Evolutionary conservation across 2,329 filamentous ascomycete genomes (phyloP).

Genomic region (Pyricularia pennisetigena): DNA sequence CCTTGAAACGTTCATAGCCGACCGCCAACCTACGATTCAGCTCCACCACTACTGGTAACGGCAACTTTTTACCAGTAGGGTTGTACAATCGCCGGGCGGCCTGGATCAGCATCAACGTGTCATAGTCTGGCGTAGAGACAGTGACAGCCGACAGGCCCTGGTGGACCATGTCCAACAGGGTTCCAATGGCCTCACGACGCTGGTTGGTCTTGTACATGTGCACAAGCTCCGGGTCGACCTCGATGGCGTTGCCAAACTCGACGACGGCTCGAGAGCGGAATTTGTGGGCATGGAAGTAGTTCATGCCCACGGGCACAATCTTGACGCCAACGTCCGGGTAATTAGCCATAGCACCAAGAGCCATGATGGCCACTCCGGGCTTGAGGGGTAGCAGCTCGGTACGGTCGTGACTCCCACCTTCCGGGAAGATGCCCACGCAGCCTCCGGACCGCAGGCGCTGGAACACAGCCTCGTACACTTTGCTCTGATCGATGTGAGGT

Average conservation of each 20-base stretch:
- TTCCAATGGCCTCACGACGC: constrained; percentile 76
- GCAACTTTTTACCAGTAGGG: constrained; percentile 85
- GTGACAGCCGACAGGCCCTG: constrained; percentile 80
- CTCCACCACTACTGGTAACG: constrained; percentile 85
- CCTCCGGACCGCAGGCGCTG: constrained; percentile 70
- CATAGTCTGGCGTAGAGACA: constrained; percentile 86
- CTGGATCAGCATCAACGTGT: constrained; percentile 95
- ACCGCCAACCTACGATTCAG: constrained; percentile 84
- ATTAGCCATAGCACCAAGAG: constrained; percentile 76
- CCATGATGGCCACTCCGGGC: constrained; percentile 94
- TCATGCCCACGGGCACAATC: constrained; percentile 97
- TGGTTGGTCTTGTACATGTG: constrained; percentile 77
- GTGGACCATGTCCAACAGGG: constrained; percentile 78
- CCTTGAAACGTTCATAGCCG: constrained; percentile 87
- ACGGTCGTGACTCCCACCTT: constrained; percentile 91
- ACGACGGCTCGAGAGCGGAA: constrained; percentile 93
- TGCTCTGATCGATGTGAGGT: constrained; percentile 86
- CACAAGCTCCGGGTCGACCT: constrained; percentile 73
- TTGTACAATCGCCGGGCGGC: constrained; percentile 90
- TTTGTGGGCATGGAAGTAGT: constrained; percentile 98
- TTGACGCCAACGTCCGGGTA: constrained; percentile 81
- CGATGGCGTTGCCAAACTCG: constrained; percentile 85
- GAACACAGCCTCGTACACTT: constrained; percentile 91
- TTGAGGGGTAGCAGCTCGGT: constrained; percentile 87
- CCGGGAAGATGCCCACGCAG: constrained; percentile 93